Evolutionary conservation across 345 rosid species (phyloP).

Genomic region (Populus euphratica): DNA sequence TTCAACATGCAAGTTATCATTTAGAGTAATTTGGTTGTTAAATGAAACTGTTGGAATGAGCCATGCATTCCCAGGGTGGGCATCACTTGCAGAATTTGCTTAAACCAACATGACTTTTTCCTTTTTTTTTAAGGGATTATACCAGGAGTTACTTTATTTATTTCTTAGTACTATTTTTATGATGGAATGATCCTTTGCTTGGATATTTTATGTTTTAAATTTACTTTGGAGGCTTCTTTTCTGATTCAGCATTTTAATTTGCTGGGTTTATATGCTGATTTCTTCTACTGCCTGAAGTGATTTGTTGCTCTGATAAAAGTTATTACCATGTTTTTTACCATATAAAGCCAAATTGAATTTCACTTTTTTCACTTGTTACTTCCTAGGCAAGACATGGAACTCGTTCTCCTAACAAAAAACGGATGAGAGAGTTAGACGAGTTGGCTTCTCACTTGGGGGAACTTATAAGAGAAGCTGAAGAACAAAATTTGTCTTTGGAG

Average conservation of each 20-base stretch:
- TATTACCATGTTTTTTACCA: neutral
- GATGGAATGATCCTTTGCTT: neutral
- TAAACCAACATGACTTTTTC: neutral
- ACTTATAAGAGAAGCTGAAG: constrained; percentile 56
- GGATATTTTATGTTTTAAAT: neutral
- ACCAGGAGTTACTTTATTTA: neutral
- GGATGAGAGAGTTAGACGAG: constrained; percentile 64
- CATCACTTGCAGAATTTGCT: neutral
- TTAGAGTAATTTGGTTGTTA: neutral
- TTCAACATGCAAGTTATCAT: neutral
- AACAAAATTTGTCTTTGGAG: constrained; percentile 33
- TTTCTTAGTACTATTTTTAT: neutral
- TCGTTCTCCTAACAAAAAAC: constrained; percentile 88
- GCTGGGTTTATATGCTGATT: neutral
- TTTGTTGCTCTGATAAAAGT: neutral
- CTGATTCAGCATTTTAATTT: neutral
- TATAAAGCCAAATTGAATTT: neutral
- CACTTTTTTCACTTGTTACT: neutral
- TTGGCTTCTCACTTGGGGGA: constrained; percentile 59
- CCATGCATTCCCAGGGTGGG: neutral
- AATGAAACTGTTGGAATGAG: neutral
- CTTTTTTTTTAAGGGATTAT: neutral
- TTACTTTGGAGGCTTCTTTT: neutral
- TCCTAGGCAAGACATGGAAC: constrained; percentile 92
- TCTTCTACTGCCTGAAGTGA: neutral